Conservation (phyloP, 2,329 filamentous ascomycete species). For the Pyrenophora tritici-repentis region DNA sequence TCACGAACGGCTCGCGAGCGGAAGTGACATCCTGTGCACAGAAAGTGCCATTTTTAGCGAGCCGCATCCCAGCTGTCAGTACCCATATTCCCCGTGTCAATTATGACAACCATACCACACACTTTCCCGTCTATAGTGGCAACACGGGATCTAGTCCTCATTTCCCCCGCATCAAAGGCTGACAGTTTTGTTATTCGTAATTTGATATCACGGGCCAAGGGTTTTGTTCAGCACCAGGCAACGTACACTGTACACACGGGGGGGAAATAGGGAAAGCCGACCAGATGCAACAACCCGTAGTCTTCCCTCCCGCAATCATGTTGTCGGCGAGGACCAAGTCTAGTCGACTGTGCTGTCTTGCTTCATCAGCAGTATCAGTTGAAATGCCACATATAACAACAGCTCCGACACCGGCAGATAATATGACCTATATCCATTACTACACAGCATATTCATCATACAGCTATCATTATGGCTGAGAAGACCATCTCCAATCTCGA, state of each 20-base stretch:
- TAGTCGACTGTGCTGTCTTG: not conserved
- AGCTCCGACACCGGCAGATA: not conserved
- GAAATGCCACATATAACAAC: not conserved
- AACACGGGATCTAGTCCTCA: not conserved
- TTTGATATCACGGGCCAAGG: not conserved
- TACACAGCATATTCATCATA: constrained; percentile 5
- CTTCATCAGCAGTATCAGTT: not conserved
- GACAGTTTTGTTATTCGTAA: not conserved
- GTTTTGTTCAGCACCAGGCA: no score
- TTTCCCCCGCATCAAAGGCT: no score
- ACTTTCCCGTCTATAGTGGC: not conserved
- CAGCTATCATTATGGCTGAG: constrained; percentile 17
- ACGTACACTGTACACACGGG: not conserved
- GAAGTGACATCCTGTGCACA: no score
- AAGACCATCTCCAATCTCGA: constrained; percentile 16
- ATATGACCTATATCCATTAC: constrained; percentile 5
- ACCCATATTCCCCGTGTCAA: constrained; percentile 2
- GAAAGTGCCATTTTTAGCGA: no score
- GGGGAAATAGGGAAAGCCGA: not conserved
- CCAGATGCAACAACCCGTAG: constrained; percentile 1
- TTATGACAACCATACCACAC: not conserved
- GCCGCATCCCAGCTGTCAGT: constrained; percentile 7
- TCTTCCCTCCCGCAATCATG: constrained; percentile 5
- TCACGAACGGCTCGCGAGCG: no score
- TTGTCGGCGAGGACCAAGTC: not conserved